Evolutionary conservation across 2,329 filamentous ascomycete species (phyloP), one percentile per base, ranked within the genome.

Genomic region (Didymella arachidicola): DNA sequence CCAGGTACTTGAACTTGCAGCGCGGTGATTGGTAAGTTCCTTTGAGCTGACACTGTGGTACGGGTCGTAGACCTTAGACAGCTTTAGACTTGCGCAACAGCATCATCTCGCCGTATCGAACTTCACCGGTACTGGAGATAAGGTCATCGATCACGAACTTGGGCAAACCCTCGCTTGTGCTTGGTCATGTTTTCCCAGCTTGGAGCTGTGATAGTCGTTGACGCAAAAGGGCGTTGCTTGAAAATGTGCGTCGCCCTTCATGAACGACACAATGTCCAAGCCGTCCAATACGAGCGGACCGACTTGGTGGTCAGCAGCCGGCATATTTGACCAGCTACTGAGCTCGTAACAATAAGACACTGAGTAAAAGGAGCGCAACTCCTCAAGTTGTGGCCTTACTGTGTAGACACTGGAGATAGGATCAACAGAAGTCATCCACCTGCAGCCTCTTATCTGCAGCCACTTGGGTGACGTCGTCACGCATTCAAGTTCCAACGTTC

Each of bases 401-500:
- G 22, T 22, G 22, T 22, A 14, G 8, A 12, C 19, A 19, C 30
- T 53, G 34, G 41, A 43, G 29, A 43, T 42, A 41, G 48, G 38
- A 19, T 44, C 16, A 8, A 36, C 22, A 36, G 39, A 6, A 26
- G 50, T 45, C 50, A 51, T 52, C 29, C 26, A 27, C 7, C 14
- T 34, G 48, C 47, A 50, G 48, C 27, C 27, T 34, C 39, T 32
- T 12, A 27, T 12, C 14, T 34, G 48, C 47, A 50, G 48, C 27
- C 27, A 43, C 39, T 32, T 12, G 39, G 10, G 12, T 22, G 41
- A 39, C 30, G 41, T 45, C 42, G 42, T 53, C 50, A 53, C 49
- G 29, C 26, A 12, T 38, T 26, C 18, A 22, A 19, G 11, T 43
- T 32, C 22, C 42, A 53, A 45, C 50, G 30, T 39, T 19, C 26